Evolutionary conservation across 148 eudicot species (phyloP), one percentile per base, ranked within the genome.

Genomic region (Silene conica): DNA sequence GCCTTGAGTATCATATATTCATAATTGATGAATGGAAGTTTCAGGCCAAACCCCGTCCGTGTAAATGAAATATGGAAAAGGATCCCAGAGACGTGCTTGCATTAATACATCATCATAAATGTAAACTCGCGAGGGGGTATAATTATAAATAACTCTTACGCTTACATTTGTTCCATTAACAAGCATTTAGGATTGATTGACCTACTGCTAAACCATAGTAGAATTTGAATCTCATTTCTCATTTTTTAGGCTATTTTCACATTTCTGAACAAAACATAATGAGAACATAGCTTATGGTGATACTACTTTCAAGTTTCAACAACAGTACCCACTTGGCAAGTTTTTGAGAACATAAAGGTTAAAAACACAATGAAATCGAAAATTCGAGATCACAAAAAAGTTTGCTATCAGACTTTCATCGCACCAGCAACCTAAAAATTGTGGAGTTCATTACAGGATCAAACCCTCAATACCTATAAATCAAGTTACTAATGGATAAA

Each of bases 31-130:
- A 50, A 9, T 50, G 16, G 1, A 9, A 50, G 16, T 12, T 50
- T 50, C 55, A 50, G 55, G 55, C 43, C 43, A 8, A 38, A 38
- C 43, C 43, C 34, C 34, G 34, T 31, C 65, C 12, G 22, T 13
- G 28, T 15, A 5, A 50, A 52, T 71, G 41, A 76, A n/a, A 20
- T 14, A 70, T 62, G 28, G 57, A 67, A 8, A 50, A 75, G 34
- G 21, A 45, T 60, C 72, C 1, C 20, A 43, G 55, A 38, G 57
- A 43, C 9, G 6, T 26, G 13, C 19, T 0, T 18, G 50, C 54
- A 58, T 38, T 34, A 23, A 11, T 38, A 31, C 63, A 50, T 60
- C 22, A 69, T 69, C 52, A 25, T 21, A 6, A 46, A 25, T 8
- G 28, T 76, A 76, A 48, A 46, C 46, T 41, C 10, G 15, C 26